Evolutionary conservation across 1,284 basidiomycete species (phyloP), one percentile per base, ranked within the genome.

Genomic region (Filobasidium uniguttulatum): DNA sequence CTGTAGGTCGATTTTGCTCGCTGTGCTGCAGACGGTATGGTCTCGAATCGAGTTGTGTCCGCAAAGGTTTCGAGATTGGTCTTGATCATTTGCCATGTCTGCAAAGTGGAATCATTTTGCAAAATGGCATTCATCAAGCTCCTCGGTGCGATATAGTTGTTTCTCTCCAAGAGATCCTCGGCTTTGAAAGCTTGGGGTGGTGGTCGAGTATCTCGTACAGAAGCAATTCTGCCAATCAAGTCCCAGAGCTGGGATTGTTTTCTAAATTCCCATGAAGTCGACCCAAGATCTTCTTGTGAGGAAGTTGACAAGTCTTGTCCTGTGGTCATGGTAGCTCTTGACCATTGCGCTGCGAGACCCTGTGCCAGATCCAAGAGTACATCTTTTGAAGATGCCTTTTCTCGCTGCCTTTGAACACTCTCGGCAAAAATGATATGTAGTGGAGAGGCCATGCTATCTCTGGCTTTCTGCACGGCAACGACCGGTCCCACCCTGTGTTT

Each of bases 181-280:
- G 45, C 37, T 6, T 41, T 45, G 8, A 14, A 14, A 10, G n/a
- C 26, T n/a, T n/a, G n/a, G 6, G 19, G 10, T 3, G 20, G 20
- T 3, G 23, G 20, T 19, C 14, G 10, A 14, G 20, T 40, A 12
- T 46, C 25, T 10, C 52, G 26, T 10, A 46, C 37, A 7, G 34
- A 41, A 38, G 44, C 34, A 2, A 51, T 28, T 15, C 44, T 46
- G 10, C 40, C 53, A 15, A 54, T 34, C 41, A 54, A 33, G 26
- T 51, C 45, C 53, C 53, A 54, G 25, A 49, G 40, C 28, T 54
- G 53, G 8, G 53, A 38, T 41, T 54, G 53, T 34, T 51, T 31
- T 46, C 44, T 47, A 15, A 48, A 43, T 20, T 30, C 53, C 20
- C 51, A 22, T 25, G 48, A n/a, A 45, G 28, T 15, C 44, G 45